These are phyloP conservation scores for Cyclotella choctawhatcheeana DNA, from an alignment of 108 stramenopile species.

Conservation along the genomic window DNA sequence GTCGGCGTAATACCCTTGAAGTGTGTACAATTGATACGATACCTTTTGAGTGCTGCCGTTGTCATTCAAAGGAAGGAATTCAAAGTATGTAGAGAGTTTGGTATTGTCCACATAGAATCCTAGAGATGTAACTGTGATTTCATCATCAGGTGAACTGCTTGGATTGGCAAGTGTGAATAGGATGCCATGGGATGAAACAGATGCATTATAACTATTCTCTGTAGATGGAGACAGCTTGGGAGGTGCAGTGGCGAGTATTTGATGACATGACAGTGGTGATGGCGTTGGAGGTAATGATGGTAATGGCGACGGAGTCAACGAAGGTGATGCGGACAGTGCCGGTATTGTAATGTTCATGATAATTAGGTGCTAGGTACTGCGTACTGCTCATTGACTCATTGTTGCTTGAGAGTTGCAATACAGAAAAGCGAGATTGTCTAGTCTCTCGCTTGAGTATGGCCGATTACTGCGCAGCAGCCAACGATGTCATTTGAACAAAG, in stretches of 20 bases:
- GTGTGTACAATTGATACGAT: slow-evolving; percentile 34
- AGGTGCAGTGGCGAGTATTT: not conserved
- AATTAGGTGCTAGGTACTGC: too few relatives aligned
- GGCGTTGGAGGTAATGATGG: too few relatives aligned
- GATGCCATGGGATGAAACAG: slow-evolving; percentile 22
- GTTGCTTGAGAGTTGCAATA: too few relatives aligned
- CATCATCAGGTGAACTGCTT: not conserved
- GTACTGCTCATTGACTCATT: too few relatives aligned
- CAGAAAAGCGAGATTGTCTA: too few relatives aligned
- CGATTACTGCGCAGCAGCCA: too few relatives aligned
- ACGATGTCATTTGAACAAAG: too few relatives aligned
- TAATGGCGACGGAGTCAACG: too few relatives aligned
- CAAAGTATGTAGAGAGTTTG: slow-evolving; percentile 1
- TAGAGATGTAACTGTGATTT: slow-evolving; percentile 7
- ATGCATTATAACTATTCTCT: too few relatives aligned
- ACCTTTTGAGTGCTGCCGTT: not conserved
- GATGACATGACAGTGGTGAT: not conserved
- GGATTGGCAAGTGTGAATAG: slow-evolving; percentile 30
- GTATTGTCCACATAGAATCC: slow-evolving; percentile 29
- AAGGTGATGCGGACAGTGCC: too few relatives aligned
- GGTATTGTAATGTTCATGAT: too few relatives aligned
- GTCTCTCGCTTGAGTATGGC: too few relatives aligned
- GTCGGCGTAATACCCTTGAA: slow-evolving; percentile 30
- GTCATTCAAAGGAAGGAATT: not conserved
- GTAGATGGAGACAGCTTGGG: not conserved